Evolutionary conservation across 148 eudicot species (phyloP), one percentile per base, ranked within the genome.

Genomic region (Diospyros lotus): DNA sequence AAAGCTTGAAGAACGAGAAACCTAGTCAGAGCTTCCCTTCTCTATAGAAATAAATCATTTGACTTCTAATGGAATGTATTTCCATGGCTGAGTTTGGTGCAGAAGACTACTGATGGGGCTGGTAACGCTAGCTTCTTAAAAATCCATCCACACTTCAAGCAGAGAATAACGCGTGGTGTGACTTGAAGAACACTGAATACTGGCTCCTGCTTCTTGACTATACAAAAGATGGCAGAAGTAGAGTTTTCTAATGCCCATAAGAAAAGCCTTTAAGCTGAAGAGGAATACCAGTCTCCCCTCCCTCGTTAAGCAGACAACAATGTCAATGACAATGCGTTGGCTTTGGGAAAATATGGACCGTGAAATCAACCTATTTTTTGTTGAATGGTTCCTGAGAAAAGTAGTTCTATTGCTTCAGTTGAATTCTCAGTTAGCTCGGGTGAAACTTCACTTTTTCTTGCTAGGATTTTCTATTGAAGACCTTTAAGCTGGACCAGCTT

Each of bases 401-500:
- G 13, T 4, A 13, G 45, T 50, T 62, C 59, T 74, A 44, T 68
- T 6, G 61, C 62, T 28, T 42, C 4, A 41, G 38, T 52, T 18
- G 9, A 70, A 58, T 15, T 45, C 60, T 62, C 68, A 9, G 53
- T 18, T 48, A 68, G 50, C 58, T 8, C 46, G 13, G 58, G 66
- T 13, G 7, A 61, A 58, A 50, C 46, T 56, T 28, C 46, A n/a
- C 64, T 64, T 55, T 68, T 62, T 46, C 12, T 63, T 45, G 14
- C 76, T 56, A 67, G 75, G 58, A 65, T 8, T 61, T 68, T 68
- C 39, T 52, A 82, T 4, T 66, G 18, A 39, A 73, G 64, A 74
- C 84, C 84, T 60, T 79, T 74, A 58, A 93, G 84, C 82, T 85
- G 82, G 66, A 89, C 81, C 66, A 80, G 68, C 78, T 89, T 93